Percentiles rank a stretch among this genome's conserved stretches.
These are phyloP conservation scores for Westerdykella aurantiaca DNA, from an alignment of 2,329 filamentous ascomycete genomes.

Conservation along the genomic window DNA sequence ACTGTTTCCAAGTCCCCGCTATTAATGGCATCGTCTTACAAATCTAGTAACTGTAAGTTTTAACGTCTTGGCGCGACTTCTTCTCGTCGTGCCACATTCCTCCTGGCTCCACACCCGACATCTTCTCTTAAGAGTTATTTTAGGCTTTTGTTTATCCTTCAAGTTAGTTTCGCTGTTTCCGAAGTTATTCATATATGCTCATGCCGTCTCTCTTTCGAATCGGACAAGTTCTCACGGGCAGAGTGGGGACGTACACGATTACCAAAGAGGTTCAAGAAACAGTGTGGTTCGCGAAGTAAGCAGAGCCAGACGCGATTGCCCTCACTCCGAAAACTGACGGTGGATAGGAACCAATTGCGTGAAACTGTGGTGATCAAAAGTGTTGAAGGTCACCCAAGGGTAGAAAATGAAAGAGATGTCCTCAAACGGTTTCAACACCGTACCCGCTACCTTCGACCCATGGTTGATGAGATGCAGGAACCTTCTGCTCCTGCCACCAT, in stretches of 20 bases:
- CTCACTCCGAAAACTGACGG: background rate
- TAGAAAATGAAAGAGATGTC: conserved; percentile 24
- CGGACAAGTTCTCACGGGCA: conserved; percentile 12
- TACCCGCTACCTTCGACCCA: conserved; percentile 17
- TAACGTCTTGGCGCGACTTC: too few relatives aligned
- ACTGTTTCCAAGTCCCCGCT: too few relatives aligned
- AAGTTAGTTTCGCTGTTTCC: background rate
- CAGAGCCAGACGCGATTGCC: background rate
- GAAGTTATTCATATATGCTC: background rate
- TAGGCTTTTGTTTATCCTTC: too few relatives aligned
- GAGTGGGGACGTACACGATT: conserved; percentile 10
- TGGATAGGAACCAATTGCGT: conserved; percentile 8
- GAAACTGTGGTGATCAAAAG: conserved; percentile 22
- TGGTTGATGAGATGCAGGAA: conserved; percentile 26
- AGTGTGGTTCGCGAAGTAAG: conserved; percentile 18
- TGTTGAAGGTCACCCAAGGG: conserved; percentile 13
- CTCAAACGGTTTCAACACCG: conserved; percentile 21
- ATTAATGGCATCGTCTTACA: too few relatives aligned
- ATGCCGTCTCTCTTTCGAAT: conserved; percentile 13
- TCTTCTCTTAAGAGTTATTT: too few relatives aligned
- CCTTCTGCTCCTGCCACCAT: conserved; percentile 16
- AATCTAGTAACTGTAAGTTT: too few relatives aligned
- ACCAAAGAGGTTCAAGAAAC: conserved; percentile 14
- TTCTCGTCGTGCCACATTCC: too few relatives aligned
- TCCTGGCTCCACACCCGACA: background rate